These are phyloP conservation scores for Trypanosoma vivax DNA, from an alignment of 208 protist species.

Conservation along the genomic window DNA sequence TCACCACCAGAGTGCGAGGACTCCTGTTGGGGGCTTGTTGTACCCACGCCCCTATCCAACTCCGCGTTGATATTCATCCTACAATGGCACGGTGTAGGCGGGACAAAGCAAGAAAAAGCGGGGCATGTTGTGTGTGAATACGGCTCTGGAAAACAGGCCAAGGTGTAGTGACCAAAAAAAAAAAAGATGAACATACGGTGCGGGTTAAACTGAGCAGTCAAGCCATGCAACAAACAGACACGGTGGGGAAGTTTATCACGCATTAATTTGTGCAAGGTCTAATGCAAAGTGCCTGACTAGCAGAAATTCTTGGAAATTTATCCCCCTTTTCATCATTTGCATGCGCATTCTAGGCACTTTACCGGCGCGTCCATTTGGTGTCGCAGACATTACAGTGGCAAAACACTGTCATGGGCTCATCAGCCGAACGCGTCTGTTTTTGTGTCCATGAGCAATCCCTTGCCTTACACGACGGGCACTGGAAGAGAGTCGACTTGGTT, in stretches of 20 bases:
- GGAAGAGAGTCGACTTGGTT: conserved; percentile 78
- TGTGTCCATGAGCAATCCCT: conserved; percentile 89
- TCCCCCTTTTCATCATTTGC: too few species aligned
- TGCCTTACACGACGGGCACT: conserved; percentile 79
- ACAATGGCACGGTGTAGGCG: too few species aligned
- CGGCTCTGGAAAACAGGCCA: too few species aligned
- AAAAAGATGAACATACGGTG: neutral
- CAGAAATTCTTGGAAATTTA: too few species aligned
- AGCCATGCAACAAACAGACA: too few species aligned
- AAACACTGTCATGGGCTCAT: conserved; percentile 98
- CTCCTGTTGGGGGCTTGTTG: neutral
- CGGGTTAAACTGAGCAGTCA: neutral
- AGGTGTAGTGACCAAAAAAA: neutral
- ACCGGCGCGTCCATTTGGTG: conserved; percentile 63
- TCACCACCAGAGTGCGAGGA: conserved; percentile 7
- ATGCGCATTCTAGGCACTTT: conserved; percentile 3
- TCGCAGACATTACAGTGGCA: conserved; percentile 92
- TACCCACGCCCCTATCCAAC: too few species aligned
- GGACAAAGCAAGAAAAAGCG: neutral
- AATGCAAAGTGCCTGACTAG: too few species aligned
- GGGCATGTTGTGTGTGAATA: too few species aligned
- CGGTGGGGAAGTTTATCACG: too few species aligned
- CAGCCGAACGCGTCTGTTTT: conserved; percentile 95
- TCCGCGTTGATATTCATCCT: too few species aligned
- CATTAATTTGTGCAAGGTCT: too few species aligned